A percentile compares a stretch with the other conserved stretches of the same genome.
phyloP scores from a whole-genome alignment of 2,329 filamentous ascomycete genomes.

The Juglanconis juglandina region DNA sequence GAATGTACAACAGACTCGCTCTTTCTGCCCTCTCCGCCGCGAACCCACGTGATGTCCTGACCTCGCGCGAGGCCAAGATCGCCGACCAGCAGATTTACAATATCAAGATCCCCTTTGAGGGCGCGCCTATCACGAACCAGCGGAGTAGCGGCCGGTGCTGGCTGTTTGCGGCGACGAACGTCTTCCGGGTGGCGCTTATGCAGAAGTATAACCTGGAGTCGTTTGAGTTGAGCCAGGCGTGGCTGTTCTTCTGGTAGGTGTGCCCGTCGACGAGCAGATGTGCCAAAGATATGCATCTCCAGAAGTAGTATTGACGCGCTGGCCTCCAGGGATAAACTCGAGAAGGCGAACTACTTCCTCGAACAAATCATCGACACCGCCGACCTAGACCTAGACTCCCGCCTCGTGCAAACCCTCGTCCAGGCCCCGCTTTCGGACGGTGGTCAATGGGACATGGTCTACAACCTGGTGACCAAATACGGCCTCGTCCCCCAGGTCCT shows the following conservation, averaged over 20 bases:
- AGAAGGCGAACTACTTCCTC: conserved; percentile 87
- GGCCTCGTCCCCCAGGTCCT: conserved; percentile 79
- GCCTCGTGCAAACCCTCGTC: conserved; percentile 69
- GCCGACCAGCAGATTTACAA: conserved; percentile 79
- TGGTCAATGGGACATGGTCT: conserved; percentile 90
- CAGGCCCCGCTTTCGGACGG: conserved; percentile 71
- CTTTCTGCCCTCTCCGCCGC: conserved; percentile 68
- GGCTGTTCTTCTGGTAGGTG: conserved; percentile 74
- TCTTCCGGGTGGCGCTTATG: conserved; percentile 86
- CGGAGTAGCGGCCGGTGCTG: conserved; percentile 79
- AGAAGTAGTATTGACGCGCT: background rate
- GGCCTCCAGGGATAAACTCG: conserved; percentile 68
- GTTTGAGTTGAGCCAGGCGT: conserved; percentile 84
- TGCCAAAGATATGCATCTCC: no score
- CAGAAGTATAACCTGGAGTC: conserved; percentile 71
- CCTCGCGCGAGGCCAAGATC: conserved; percentile 59
- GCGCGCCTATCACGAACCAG: conserved; percentile 81
- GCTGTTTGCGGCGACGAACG: conserved; percentile 89
- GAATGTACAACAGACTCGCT: conserved; percentile 55
- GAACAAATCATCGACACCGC: conserved; percentile 78
- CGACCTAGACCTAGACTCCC: conserved; percentile 64
- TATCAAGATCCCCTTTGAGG: conserved; percentile 76
- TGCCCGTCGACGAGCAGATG: no score
- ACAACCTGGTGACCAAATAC: conserved; percentile 81
- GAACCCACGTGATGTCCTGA: conserved; percentile 63